These are phyloP conservation scores for Tardiomyces depauwii DNA, from an alignment of 1,139 yeast genomes.

Conservation along the genomic window DNA sequence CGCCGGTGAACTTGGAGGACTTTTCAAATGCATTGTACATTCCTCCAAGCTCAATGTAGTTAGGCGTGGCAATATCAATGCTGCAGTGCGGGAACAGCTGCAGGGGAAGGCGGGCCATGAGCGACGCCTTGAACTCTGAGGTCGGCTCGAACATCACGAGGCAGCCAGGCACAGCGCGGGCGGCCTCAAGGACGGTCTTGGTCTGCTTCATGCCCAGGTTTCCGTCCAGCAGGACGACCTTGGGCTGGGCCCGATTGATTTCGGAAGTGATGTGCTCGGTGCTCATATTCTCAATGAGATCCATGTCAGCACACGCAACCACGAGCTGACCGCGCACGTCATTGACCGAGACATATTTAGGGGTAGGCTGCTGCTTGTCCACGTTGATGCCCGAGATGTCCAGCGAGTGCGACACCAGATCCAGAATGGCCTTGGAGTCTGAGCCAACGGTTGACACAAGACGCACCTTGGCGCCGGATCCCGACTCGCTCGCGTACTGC, in stretches of 20 bases:
- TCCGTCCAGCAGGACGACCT: constrained; percentile 54
- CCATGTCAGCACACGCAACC: constrained; percentile 82
- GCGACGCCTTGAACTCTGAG: constrained; percentile 41
- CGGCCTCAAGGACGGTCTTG: constrained; percentile 21
- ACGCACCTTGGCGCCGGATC: constrained; percentile 23
- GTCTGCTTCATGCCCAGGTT: constrained; percentile 43
- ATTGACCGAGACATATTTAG: constrained; percentile 66
- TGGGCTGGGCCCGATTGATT: constrained; percentile 16
- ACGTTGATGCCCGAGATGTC: constrained; percentile 34
- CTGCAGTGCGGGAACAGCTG: constrained; percentile 26
- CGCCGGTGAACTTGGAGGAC: constrained; percentile 44
- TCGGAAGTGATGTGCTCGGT: constrained; percentile 28
- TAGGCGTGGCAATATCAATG: constrained; percentile 52
- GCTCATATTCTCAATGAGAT: constrained; percentile 44
- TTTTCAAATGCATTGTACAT: constrained; percentile 41
- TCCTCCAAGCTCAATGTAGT: constrained; percentile 45
- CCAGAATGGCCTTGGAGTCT: constrained; percentile 37
- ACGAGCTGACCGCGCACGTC: constrained; percentile 49
- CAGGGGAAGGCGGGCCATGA: constrained; percentile 16
- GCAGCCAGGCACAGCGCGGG: constrained; percentile 10
- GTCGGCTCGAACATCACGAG: constrained; percentile 65
- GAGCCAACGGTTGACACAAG: constrained; percentile 52
- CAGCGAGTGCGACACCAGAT: constrained; percentile 19
- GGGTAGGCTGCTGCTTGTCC: constrained; percentile 31
- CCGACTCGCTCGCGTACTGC: constrained; percentile 15